Percentiles rank a stretch among this genome's conserved stretches.
phyloP scores from a whole-genome alignment of 2,329 filamentous ascomycete genomes.

The Trichophyton schoenleinii region DNA sequence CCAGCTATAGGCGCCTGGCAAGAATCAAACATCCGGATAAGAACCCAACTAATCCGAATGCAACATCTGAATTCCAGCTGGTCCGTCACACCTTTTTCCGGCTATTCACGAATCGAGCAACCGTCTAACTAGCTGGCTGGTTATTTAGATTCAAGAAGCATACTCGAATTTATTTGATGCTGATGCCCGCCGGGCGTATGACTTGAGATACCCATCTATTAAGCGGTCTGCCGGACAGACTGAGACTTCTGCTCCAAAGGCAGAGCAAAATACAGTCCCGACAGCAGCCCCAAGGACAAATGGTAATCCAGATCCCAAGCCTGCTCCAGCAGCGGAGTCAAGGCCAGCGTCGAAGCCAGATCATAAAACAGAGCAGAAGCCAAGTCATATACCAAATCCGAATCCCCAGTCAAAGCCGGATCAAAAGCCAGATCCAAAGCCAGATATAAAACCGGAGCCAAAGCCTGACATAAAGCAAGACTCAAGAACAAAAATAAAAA shows the following conservation, averaged over 20 bases:
- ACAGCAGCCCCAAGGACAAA: not conserved
- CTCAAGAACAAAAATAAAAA: not conserved
- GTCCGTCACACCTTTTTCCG: not conserved
- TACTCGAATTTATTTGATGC: not conserved
- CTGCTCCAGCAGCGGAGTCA: no score
- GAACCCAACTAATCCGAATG: conserved; percentile 5
- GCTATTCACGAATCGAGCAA: not conserved
- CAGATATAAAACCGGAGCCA: no score
- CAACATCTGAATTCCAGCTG: conserved; percentile 12
- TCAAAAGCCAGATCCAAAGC: no score
- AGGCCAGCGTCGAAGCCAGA: no score
- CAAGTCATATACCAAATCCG: no score
- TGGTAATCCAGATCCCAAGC: no score
- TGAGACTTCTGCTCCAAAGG: not conserved
- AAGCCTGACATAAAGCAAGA: no score
- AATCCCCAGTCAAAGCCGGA: no score
- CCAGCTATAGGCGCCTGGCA: conserved; percentile 10
- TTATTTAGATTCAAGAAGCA: not conserved
- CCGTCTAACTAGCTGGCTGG: not conserved
- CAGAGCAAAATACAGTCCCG: not conserved
- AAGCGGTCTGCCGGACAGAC: not conserved
- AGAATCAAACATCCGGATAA: conserved; percentile 12
- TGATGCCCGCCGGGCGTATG: not conserved
- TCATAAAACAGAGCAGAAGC: no score
- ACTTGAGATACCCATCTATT: not conserved